Evolutionary conservation across 2,329 filamentous ascomycete genomes (phyloP), one percentile per base, ranked within the genome.

Genomic region (Plenodomus tracheiphilus): DNA sequence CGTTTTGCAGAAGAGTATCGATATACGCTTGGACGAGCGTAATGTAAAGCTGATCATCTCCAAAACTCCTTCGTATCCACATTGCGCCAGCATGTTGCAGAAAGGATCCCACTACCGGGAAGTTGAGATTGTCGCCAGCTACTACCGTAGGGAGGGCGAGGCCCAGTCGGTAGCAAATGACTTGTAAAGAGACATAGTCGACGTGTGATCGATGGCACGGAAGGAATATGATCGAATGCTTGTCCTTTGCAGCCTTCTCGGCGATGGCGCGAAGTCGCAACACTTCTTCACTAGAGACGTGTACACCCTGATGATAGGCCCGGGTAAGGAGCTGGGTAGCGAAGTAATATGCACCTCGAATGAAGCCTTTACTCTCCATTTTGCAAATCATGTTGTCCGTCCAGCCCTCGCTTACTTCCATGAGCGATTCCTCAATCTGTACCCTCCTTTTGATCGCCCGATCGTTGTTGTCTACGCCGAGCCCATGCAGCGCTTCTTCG

Each of bases 331-430:
- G 79, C 74, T 97, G 93, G 1, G 92, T 96, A 40, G 80, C 80
- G 34, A 96, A 69, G 70, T 97, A 99, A 70, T 97, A 97, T 39
- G 94, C 93, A 19, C 90, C 85, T 41, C 94, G 81, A 60, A 99
- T 96, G 67, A 97, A 97, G 2, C 84, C 79, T 69, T 92, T 95
- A 78, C 88, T 95, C 74, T 99, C 94, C 81, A 97, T 93, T 75
- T 99, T 99, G 82, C 93, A 97, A 54, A 99, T 97, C 94, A 99
- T 97, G 55, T 87, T 85, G 67, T 96, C 91, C 19, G 91, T 90
- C 82, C 94, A 86, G 58, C 87, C 86, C 56, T 94, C 90, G 3
- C 90, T 88, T 4, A 97, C 86, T 66, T 96, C 86, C 46, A 85
- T 81, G 39, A 99, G 77, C 49, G 86, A 86, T 32, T 79, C 78